Evolutionary conservation across 1,284 basidiomycete species (phyloP), one percentile per base, ranked within the genome.

Genomic region (Golubevia sp.): DNA sequence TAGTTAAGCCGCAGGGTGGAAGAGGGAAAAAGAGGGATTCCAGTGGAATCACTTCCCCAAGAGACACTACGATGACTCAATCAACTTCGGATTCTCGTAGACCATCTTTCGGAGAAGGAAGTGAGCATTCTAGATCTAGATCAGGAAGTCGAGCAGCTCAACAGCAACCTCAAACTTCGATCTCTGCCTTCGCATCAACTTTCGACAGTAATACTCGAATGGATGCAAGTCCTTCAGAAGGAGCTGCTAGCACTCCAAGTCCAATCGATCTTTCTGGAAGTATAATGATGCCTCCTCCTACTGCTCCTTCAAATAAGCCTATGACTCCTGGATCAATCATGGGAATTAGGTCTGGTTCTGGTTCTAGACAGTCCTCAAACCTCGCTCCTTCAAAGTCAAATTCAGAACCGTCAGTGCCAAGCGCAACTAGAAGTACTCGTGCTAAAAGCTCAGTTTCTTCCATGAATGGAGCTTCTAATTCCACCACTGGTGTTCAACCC

Each of bases 311-410:
- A 13, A 61, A 63, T 38, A 78, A 75, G 62, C 76, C 77, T 3
- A 58, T 81, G 15, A 82, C 80, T 24, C 80, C 80, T 0, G 71
- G 74, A 4, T 68, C 76, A 2, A 68, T 82, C 53, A 82, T 82
- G 78, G 80, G 80, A 53, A 74, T 82, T 30, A 27, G 20, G 11
- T 52, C 25, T 52, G 1, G 50, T 3, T 4, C 6, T 52, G 50
- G 50, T 7, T 7, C 21, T 23, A 52, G 21, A 26, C 25, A 23
- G 11, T 23, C 50, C 13, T 27, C 50, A 11, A 26, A 26, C 13
- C 21, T 27, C 13, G 50, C 13, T 13, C 21, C 50, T 52, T 52
- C 50, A 7, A 52, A 23, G 11, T 52, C 50, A 7, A 52, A 23
- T 6, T 23, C 50, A 11, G 50, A 23, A 52, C 25, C 50, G 11